phyloP scores from a whole-genome alignment of 2,329 filamentous ascomycete species.

The Camptophora hylomeconis region DNA sequence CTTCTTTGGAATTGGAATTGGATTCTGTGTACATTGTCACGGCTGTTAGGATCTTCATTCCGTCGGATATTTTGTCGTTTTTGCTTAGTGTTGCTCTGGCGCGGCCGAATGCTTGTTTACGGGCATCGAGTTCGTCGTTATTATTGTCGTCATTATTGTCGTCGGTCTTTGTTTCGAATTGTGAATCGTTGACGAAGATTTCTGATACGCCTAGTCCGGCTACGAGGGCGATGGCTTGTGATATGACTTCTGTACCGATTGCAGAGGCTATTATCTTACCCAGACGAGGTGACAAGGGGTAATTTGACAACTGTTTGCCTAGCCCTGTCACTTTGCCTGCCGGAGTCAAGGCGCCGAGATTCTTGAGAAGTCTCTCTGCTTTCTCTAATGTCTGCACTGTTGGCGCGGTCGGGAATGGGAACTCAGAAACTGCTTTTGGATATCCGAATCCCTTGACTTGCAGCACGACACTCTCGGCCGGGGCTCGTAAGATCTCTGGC shows the following conservation, averaged over 20 bases:
- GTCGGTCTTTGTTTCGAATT: conserved; percentile 45
- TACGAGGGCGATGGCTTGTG: conserved; percentile 75
- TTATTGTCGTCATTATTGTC: conserved; percentile 52
- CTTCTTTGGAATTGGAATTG: conserved; percentile 52
- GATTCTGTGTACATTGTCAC: conserved; percentile 68
- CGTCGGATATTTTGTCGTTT: conserved; percentile 73
- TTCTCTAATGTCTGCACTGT: conserved; percentile 61
- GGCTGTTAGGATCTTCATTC: conserved; percentile 78
- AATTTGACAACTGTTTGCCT: conserved; percentile 72
- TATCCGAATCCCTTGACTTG: conserved; percentile 93
- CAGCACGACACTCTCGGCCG: conserved; percentile 82
- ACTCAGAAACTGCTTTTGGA: conserved; percentile 69
- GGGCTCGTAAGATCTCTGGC: conserved; percentile 80
- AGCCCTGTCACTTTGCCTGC: conserved; percentile 64
- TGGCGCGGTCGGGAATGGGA: conserved; percentile 89
- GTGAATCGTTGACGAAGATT: conserved; percentile 70
- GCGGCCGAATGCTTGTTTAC: conserved; percentile 52
- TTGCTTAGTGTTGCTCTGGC: conserved; percentile 68
- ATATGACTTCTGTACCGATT: conserved; percentile 74
- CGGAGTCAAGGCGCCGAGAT: conserved; percentile 61
- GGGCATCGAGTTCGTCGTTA: conserved; percentile 54
- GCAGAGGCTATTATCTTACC: conserved; percentile 85
- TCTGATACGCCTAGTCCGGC: conserved; percentile 80
- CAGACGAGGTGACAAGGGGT: conserved; percentile 81
- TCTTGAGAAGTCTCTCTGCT: conserved; percentile 74